Conservation (phyloP, 129 eudicot species). For the Tagetes erecta region DNA sequence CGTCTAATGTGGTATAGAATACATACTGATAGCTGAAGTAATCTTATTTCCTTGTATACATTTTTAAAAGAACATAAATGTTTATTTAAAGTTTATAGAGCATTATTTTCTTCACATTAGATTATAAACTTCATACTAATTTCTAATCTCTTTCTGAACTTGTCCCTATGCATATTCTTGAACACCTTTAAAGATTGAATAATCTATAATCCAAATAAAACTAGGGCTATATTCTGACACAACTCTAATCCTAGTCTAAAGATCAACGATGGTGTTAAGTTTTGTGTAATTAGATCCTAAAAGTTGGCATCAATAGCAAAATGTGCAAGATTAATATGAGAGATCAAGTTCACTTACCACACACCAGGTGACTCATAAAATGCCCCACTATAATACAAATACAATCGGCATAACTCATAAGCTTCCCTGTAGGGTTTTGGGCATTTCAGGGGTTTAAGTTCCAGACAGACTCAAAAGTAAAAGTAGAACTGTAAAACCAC, state of each 20-base stretch:
- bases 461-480: neutral
- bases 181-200: constrained; percentile 6
- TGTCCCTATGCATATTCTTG: constrained; percentile 1
- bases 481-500: too few species aligned
- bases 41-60: constrained; percentile 43
- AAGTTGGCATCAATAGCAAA: neutral
- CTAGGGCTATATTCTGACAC: neutral
- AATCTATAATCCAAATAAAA: neutral
- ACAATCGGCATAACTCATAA: neutral
- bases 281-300: neutral
- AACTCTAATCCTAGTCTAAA: neutral
- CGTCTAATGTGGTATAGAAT: constrained; percentile 28
- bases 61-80: constrained; percentile 22
- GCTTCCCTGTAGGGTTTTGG: constrained; percentile 1
- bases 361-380: constrained; percentile 39
- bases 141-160: constrained; percentile 12
- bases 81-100: constrained; percentile 22
- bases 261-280: neutral
- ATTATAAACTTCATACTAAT: constrained; percentile 17
- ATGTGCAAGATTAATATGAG: neutral
- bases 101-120: constrained; percentile 25
- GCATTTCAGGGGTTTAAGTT: neutral
- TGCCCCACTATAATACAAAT: neutral
- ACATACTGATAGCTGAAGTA: constrained; percentile 37
- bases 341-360: neutral